Percentiles rank a stretch among this genome's conserved stretches.
Evolutionary conservation across 164 flowering plant genomes (phyloP).

Genomic region (Vitis rotundifolia): DNA sequence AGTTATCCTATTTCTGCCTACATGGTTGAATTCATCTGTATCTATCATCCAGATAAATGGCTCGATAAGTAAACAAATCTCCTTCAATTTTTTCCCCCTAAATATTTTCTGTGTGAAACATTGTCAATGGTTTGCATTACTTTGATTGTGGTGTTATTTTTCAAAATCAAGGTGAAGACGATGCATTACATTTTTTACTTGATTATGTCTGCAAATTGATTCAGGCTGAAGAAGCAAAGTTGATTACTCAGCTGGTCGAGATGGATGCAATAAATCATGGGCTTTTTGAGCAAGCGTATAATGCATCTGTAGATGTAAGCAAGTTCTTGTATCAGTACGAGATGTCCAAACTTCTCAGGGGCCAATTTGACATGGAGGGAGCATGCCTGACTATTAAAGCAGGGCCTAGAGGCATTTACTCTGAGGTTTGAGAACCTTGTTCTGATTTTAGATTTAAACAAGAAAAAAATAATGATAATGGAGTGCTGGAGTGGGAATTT

Average conservation of each 20-base stretch:
- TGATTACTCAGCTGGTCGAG: slow-evolving; percentile 73
- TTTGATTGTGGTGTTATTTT: too few relatives aligned
- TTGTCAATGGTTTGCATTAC: too few relatives aligned
- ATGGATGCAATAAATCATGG: slow-evolving; percentile 60
- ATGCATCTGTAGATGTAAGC: slow-evolving; percentile 64
- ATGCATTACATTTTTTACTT: background rate
- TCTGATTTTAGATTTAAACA: background rate
- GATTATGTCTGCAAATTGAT: slow-evolving; percentile 4
- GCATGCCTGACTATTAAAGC: slow-evolving; percentile 69
- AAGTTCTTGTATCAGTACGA: slow-evolving; percentile 76
- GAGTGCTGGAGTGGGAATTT: too few relatives aligned
- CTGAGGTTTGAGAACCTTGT: slow-evolving; percentile 50
- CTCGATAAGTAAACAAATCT: too few relatives aligned
- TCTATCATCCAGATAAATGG: too few relatives aligned
- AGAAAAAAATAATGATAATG: background rate
- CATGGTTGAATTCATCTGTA: too few relatives aligned
- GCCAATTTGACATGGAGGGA: slow-evolving; percentile 76
- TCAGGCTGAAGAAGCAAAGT: slow-evolving; percentile 90
- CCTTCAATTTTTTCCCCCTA: too few relatives aligned
- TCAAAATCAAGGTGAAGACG: too few relatives aligned
- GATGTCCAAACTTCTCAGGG: slow-evolving; percentile 73
- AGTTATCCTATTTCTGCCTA: too few relatives aligned
- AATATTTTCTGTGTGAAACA: too few relatives aligned
- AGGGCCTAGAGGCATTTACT: slow-evolving; percentile 36
- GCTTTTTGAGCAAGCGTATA: slow-evolving; percentile 80